These are phyloP conservation scores for Quercus alba DNA, from an alignment of 306 rosid genomes.

Conservation along the genomic window DNA sequence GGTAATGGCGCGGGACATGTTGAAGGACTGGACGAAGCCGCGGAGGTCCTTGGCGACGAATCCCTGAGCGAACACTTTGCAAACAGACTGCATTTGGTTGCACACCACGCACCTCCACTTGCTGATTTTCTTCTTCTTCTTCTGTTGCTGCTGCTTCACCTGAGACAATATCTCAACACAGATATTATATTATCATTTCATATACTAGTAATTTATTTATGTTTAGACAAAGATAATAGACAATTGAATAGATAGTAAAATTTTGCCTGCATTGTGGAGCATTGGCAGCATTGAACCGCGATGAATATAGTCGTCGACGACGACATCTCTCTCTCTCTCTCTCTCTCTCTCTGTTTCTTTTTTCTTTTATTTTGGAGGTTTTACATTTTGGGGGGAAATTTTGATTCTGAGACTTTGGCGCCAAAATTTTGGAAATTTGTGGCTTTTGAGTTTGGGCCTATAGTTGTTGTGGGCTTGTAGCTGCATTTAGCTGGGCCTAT, in stretches of 20 bases:
- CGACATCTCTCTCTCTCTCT: not conserved
- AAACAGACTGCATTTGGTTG: conserved; percentile 73
- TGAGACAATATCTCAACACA: conserved; percentile 6
- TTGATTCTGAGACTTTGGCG: conserved; percentile 14
- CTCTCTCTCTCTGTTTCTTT: not conserved
- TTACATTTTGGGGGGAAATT: too few relatives aligned
- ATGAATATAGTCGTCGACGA: conserved; percentile 62
- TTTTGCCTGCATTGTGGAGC: conserved; percentile 84
- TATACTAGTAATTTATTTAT: too few relatives aligned
- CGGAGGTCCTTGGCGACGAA: conserved; percentile 70
- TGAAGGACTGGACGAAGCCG: conserved; percentile 74
- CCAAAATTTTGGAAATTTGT: conserved; percentile 8
- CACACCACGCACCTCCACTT: conserved; percentile 82
- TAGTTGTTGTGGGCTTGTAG: not conserved
- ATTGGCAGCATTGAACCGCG: conserved; percentile 80
- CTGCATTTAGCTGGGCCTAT: too few relatives aligned
- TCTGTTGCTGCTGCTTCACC: conserved; percentile 68
- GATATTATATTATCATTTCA: not conserved
- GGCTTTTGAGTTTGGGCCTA: not conserved
- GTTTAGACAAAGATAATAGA: too few relatives aligned
- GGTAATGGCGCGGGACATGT: conserved; percentile 47
- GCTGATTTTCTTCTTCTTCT: conserved; percentile 53
- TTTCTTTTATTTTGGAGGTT: not conserved
- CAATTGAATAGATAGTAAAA: not conserved
- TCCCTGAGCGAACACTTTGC: conserved; percentile 73